Conservation (phyloP, 257 asterid genomes). For the Buddleja alternifolia region DNA sequence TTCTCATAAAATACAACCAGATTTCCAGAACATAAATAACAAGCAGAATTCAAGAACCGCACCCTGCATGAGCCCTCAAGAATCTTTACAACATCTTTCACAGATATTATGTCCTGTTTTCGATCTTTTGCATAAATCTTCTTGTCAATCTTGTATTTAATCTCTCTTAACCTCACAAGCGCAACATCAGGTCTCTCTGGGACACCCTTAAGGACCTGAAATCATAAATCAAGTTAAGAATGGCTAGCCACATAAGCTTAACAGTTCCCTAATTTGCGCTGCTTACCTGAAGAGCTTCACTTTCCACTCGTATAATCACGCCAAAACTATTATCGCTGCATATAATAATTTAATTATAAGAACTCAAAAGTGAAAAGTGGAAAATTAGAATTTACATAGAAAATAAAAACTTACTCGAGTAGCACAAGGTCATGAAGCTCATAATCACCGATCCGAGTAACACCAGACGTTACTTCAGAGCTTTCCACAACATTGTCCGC, state of each 20-base stretch:
- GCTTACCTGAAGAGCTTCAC: constrained; percentile 92
- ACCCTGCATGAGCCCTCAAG: constrained; percentile 94
- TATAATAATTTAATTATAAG: constrained; percentile 22
- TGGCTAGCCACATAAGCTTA: constrained; percentile 12
- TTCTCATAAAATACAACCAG: neutral
- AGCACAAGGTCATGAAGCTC: constrained; percentile 97
- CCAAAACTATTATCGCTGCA: constrained; percentile 95
- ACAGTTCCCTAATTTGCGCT: constrained; percentile 1
- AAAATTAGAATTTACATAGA: constrained; percentile 3
- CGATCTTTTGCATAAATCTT: constrained; percentile 72
- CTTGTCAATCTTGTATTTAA: constrained; percentile 81
- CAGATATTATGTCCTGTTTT: constrained; percentile 69
- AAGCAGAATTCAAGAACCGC: constrained; percentile 29
- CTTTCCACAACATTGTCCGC: constrained; percentile 95
- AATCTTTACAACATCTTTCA: constrained; percentile 84
- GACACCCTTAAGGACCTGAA: constrained; percentile 92
- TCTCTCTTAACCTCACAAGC: constrained; percentile 91
- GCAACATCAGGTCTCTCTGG: constrained; percentile 94
- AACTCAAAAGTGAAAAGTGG: neutral
- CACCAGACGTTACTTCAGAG: constrained; percentile 95
- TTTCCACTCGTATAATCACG: constrained; percentile 90
- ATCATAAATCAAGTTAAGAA: constrained; percentile 32
- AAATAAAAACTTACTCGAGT: constrained; percentile 60
- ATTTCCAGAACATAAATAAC: constrained; percentile 7
- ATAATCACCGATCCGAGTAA: constrained; percentile 85